Evolutionary conservation across 2,329 filamentous ascomycete genomes (phyloP), one percentile per base, ranked within the genome.

Genomic region (Aspergillus pseudotamarii): DNA sequence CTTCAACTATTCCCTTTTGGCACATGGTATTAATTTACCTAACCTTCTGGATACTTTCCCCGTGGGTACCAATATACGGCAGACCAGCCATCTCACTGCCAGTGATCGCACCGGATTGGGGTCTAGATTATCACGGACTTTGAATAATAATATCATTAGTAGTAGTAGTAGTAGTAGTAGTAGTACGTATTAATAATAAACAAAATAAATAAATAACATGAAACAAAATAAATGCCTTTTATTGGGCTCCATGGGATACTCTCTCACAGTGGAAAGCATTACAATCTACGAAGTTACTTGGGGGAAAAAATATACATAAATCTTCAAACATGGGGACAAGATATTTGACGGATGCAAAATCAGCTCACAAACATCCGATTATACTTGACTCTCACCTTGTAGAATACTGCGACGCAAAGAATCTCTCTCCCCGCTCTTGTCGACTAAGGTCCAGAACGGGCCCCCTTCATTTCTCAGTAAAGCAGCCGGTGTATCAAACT

Each of bases 401-500:
- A 55, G 32, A 26, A 55, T 55, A 8, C 21, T 38, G 11, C 34
- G 51, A 9, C 51, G 51, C 34, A 55, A 38, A 26, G n/a, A 16
- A 26, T 55, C 45, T 21, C 46, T 59, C 30, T 64, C 79, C 65
- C 48, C 62, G 61, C 72, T 78, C 57, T 72, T 73, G 64, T 76
- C 72, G 21, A 80, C 74, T 73, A 91, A 88, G n/a, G 82, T 82
- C 62, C 82, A 82, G 71, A 91, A 91, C 2, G 86, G 77, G 12
- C 85, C 81, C 9, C 62, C 68, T 32, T 83, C 76, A n/a, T 82
- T 57, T 45, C 30, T 79, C 84, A 89, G 87, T 63, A 92, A 76
- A 71, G 89, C 86, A 67, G 74, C 80, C 3, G 89, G 90, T 9
- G 80, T 81, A 5, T 88, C 90, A 75, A 85, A 91, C 77, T 92